phyloP scores from a whole-genome alignment of 257 asterid species.

The Thymus quinquecostatus region DNA sequence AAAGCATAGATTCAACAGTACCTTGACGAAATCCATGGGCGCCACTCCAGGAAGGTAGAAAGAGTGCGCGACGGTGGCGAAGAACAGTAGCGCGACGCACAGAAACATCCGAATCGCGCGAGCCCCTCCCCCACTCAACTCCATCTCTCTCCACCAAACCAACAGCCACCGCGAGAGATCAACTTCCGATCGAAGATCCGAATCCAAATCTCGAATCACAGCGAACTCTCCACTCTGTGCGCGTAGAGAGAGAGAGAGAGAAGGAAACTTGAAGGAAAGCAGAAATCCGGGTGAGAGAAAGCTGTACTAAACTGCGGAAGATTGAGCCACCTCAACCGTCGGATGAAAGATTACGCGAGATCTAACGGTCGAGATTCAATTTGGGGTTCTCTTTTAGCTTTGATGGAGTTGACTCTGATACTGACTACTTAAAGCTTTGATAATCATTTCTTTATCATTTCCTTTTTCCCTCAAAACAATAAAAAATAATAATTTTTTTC shows the following conservation, averaged over 20 bases:
- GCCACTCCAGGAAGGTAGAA: slow-evolving; percentile 93
- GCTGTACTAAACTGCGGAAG: not conserved
- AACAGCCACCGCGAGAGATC: too few relatives aligned
- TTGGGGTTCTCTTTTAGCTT: not conserved
- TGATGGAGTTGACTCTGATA: slow-evolving; percentile 5
- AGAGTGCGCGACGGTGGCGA: slow-evolving; percentile 50
- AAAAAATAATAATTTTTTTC: too few relatives aligned
- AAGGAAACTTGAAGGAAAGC: slow-evolving; percentile 26
- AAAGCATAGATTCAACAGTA: slow-evolving; percentile 17
- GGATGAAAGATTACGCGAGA: not conserved
- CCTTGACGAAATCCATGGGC: slow-evolving; percentile 82
- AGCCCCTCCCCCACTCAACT: slow-evolving; percentile 33
- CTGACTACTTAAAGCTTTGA: not conserved
- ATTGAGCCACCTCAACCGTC: not conserved
- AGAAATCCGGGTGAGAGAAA: slow-evolving; percentile 1
- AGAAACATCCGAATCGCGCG: slow-evolving; percentile 35
- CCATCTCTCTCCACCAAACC: slow-evolving; percentile 26
- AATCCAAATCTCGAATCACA: slow-evolving; percentile 13
- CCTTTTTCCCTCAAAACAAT: too few relatives aligned
- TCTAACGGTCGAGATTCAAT: slow-evolving; percentile 14
- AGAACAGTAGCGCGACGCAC: slow-evolving; percentile 41
- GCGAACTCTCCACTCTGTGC: not conserved
- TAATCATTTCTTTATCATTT: too few relatives aligned
- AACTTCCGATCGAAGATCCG: slow-evolving; percentile 22
- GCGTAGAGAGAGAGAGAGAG: not conserved